phyloP scores from a whole-genome alignment of 148 eudicot species.

The Tetragonia tetragonoides region DNA sequence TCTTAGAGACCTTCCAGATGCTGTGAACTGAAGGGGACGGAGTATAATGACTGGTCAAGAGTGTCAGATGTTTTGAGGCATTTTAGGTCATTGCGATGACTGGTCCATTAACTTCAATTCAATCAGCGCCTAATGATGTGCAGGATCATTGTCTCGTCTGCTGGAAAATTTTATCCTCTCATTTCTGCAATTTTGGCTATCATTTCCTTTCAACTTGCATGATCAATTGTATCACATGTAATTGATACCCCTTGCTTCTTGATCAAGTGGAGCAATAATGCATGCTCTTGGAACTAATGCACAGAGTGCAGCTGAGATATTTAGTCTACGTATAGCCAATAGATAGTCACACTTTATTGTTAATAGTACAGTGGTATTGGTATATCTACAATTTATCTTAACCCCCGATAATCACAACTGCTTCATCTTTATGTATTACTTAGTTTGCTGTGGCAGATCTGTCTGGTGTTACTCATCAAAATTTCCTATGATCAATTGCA shows the following conservation, averaged over 20 bases:
- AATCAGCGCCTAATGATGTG: background rate
- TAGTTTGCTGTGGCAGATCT: background rate
- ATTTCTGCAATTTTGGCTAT: background rate
- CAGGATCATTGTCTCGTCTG: background rate
- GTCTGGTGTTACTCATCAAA: background rate
- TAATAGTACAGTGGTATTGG: background rate
- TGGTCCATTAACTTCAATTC: background rate
- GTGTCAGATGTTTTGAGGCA: background rate
- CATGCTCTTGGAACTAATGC: background rate
- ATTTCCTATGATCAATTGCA: constrained; percentile 32
- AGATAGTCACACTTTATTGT: constrained; percentile 7
- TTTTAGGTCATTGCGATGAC: background rate
- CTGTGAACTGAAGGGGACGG: constrained; percentile 8
- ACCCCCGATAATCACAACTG: background rate
- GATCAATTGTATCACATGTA: background rate
- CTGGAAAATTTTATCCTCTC: background rate
- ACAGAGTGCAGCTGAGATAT: background rate
- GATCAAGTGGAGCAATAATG: background rate
- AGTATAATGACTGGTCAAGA: constrained; percentile 3
- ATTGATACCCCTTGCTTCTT: background rate
- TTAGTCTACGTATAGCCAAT: background rate
- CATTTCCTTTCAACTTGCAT: background rate
- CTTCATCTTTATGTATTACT: background rate
- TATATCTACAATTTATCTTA: background rate
- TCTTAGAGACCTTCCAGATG: background rate